phyloP scores from a whole-genome alignment of 1,139 yeast genomes.

The Candida smagusa region DNA sequence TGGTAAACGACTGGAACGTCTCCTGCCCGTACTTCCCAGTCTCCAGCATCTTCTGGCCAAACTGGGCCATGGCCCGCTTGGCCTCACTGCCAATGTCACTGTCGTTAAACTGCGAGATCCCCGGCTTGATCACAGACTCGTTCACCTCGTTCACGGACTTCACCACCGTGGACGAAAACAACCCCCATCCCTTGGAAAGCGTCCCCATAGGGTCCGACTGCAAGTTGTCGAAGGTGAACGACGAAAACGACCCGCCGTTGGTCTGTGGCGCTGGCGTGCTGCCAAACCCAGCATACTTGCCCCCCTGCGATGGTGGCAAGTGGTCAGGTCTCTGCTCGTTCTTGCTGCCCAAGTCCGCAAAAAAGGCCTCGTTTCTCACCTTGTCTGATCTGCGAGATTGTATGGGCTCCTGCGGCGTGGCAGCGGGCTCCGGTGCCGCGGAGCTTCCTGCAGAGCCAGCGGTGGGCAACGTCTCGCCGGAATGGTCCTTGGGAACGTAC shows the following conservation, averaged over 20 bases:
- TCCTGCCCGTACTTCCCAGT: slow-evolving; percentile 73
- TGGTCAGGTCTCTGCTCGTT: slow-evolving; percentile 74
- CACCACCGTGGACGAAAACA: slow-evolving; percentile 78
- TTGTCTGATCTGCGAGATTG: slow-evolving; percentile 46
- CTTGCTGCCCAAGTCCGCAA: slow-evolving; percentile 70
- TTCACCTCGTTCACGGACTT: slow-evolving; percentile 84
- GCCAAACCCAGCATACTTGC: slow-evolving; percentile 89
- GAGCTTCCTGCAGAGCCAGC: slow-evolving; percentile 5
- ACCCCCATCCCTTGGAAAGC: slow-evolving; percentile 88
- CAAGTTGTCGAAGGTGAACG: slow-evolving; percentile 68
- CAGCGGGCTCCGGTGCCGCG: neutral
- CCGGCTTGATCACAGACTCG: slow-evolving; percentile 85
- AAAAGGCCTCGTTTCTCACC: slow-evolving; percentile 72
- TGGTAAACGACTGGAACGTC: slow-evolving; percentile 62
- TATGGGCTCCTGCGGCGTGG: slow-evolving; percentile 29
- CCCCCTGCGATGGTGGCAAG: slow-evolving; percentile 92
- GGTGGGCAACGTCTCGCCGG: slow-evolving; percentile 46
- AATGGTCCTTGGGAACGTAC: slow-evolving; percentile 65
- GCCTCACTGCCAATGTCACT: slow-evolving; percentile 81
- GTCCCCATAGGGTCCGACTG: slow-evolving; percentile 90
- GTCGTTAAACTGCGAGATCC: slow-evolving; percentile 75
- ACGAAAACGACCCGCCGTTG: slow-evolving; percentile 43
- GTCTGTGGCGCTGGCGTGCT: slow-evolving; percentile 56
- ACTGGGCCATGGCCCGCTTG: slow-evolving; percentile 87
- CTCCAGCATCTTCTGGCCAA: slow-evolving; percentile 90